Percentiles rank a stretch among this genome's conserved stretches.
phyloP scores from a whole-genome alignment of 2,329 filamentous ascomycete genomes.

The Raffaelea arxii region DNA sequence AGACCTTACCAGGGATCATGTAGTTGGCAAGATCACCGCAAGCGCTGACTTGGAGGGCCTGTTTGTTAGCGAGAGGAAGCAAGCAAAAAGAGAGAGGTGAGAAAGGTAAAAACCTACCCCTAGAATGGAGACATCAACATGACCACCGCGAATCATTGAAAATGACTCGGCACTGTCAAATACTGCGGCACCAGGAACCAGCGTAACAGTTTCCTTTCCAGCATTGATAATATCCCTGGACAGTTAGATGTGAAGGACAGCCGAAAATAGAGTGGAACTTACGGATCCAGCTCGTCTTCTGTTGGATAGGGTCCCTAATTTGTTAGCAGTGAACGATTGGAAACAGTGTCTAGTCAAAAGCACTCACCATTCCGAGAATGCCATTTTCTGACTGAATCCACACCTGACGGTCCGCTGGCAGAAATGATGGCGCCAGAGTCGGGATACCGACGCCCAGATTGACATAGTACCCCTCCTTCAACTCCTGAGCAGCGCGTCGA shows the following conservation, averaged over 20 bases:
- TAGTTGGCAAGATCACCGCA: constrained; percentile 77
- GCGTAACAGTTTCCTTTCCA: constrained; percentile 78
- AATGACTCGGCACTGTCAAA: constrained; percentile 79
- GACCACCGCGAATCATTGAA: constrained; percentile 77
- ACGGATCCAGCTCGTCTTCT: constrained; percentile 53
- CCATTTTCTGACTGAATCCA: constrained; percentile 85
- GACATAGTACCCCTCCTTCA: constrained; percentile 71
- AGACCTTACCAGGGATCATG: constrained; percentile 79
- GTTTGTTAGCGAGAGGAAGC: neutral
- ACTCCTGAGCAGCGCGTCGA: constrained; percentile 65
- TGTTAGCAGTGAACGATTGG: too few species aligned
- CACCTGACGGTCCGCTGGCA: constrained; percentile 59
- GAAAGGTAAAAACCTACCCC: constrained; percentile 37
- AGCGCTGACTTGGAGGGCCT: constrained; percentile 61
- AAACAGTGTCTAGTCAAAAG: constrained; percentile 26
- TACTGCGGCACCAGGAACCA: constrained; percentile 64
- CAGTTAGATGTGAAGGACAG: neutral
- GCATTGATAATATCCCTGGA: constrained; percentile 68
- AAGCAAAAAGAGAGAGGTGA: neutral
- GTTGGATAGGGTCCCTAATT: constrained; percentile 59
- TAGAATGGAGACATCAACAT: constrained; percentile 75
- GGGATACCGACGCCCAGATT: constrained; percentile 81
- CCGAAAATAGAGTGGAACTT: neutral
- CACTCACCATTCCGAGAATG: constrained; percentile 58
- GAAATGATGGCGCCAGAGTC: constrained; percentile 70